Evolutionary conservation across 2,329 filamentous ascomycete genomes (phyloP).

Genomic region (Intubia oerlemansii): DNA sequence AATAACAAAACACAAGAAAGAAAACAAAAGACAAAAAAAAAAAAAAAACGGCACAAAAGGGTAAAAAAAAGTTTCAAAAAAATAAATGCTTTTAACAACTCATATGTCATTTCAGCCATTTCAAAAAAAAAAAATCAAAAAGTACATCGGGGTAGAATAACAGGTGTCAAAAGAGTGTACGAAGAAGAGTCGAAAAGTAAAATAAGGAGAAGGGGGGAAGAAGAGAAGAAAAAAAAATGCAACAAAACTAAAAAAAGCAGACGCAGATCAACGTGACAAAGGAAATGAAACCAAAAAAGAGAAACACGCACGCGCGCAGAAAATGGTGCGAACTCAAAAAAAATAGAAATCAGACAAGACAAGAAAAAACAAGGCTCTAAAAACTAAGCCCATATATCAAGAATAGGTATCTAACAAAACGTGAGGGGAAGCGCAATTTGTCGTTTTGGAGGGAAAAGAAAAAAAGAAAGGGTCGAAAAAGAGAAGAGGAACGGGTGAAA

Average conservation of each 20-base stretch:
- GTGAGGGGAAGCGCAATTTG: no score
- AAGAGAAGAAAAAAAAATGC: not conserved
- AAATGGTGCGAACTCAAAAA: no score
- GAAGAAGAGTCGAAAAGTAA: not conserved
- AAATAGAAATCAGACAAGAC: not conserved
- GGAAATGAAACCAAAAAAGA: not conserved
- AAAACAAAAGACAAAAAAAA: not conserved
- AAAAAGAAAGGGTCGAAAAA: not conserved
- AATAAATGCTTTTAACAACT: slow-evolving; percentile 5
- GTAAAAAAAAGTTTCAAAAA: not conserved
- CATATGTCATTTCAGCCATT: slow-evolving; percentile 6
- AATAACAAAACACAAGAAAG: no score
- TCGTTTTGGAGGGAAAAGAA: not conserved
- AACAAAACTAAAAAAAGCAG: slow-evolving; percentile 1
- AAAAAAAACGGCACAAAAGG: not conserved
- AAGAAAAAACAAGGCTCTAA: not conserved
- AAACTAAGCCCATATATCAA: slow-evolving; percentile 1
- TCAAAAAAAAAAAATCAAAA: slow-evolving; percentile 2
- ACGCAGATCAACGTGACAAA: not conserved
- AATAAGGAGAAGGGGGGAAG: not conserved
- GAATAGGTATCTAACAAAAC: slow-evolving; percentile 2
- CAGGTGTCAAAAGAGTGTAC: no score
- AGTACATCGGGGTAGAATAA: no score
- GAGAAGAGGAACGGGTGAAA: not conserved
- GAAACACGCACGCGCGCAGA: no score